Conservation (phyloP, 495 filamentous ascomycete genomes). For the Darksidea phi region DNA sequence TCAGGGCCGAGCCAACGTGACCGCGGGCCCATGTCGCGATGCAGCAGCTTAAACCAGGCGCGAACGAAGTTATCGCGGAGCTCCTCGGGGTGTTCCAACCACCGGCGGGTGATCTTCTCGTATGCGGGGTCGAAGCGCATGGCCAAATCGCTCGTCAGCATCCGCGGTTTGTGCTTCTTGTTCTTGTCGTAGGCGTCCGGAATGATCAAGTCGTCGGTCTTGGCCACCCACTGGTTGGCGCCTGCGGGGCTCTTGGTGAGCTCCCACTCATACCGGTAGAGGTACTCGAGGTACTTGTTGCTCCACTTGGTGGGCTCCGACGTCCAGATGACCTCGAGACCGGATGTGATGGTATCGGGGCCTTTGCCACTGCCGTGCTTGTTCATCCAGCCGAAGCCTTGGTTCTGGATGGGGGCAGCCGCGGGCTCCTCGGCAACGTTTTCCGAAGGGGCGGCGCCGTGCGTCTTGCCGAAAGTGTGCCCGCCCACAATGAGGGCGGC, state of each 20-base stretch:
- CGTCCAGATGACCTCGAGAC: conserved; percentile 73
- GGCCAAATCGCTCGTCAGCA: conserved; percentile 71
- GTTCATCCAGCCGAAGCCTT: conserved; percentile 68
- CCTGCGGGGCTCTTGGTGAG: conserved; percentile 69
- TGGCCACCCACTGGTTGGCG: conserved; percentile 71
- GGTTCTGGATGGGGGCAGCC: conserved; percentile 58
- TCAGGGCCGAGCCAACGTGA: conserved; percentile 68
- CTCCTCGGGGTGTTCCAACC: conserved; percentile 63
- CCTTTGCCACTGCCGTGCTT: conserved; percentile 59
- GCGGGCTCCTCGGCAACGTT: conserved; percentile 64
- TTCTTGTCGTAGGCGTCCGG: conserved; percentile 64
- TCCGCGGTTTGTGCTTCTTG: conserved; percentile 65
- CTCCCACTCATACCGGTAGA: conserved; percentile 77
- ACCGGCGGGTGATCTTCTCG: conserved; percentile 69
- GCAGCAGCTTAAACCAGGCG: conserved; percentile 76
- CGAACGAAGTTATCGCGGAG: conserved; percentile 63
- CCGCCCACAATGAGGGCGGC: conserved; percentile 73
- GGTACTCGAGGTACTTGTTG: conserved; percentile 66
- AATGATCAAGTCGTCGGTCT: conserved; percentile 61
- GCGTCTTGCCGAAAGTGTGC: conserved; percentile 73
- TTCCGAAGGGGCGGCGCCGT: conserved; percentile 61
- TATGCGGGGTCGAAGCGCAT: conserved; percentile 66
- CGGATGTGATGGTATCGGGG: conserved; percentile 66
- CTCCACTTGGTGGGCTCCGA: conserved; percentile 67
- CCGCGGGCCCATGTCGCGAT: conserved; percentile 71